Evolutionary conservation across 306 rosid genomes (phyloP).

Genomic region (Calophaca sinica): DNA sequence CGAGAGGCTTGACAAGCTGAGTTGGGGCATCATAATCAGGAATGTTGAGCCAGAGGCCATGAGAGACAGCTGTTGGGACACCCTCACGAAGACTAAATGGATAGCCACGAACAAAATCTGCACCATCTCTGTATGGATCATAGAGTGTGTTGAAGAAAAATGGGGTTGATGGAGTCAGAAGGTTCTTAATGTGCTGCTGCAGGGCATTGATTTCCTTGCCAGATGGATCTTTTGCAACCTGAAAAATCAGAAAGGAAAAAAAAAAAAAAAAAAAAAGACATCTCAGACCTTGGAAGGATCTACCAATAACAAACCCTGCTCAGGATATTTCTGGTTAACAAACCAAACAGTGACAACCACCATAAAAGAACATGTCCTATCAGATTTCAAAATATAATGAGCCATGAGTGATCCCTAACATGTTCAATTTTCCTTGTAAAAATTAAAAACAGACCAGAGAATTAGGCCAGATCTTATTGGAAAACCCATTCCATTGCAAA

Average conservation of each 20-base stretch:
- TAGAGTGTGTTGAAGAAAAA: conserved; percentile 85
- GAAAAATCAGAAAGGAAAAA: conserved; percentile 6
- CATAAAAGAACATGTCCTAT: not conserved
- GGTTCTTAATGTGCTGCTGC: conserved; percentile 81
- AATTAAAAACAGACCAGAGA: not conserved
- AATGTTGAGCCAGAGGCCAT: conserved; percentile 89
- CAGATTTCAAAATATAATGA: conserved; percentile 1
- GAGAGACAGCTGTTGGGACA: conserved; percentile 79
- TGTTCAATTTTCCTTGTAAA: not conserved
- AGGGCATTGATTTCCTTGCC: conserved; percentile 81
- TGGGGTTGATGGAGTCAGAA: conserved; percentile 78
- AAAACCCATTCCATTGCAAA: not conserved
- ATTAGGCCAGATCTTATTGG: not conserved
- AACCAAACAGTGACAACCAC: not conserved
- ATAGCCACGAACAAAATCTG: conserved; percentile 88
- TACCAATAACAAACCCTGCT: not conserved
- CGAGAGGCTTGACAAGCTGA: conserved; percentile 86
- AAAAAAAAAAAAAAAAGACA: not conserved
- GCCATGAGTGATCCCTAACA: not conserved
- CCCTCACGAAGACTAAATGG: conserved; percentile 85
- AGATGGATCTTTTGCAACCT: conserved; percentile 87
- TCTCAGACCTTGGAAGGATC: not conserved
- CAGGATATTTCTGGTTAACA: not conserved
- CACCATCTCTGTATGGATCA: conserved; percentile 84
- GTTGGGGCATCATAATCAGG: conserved; percentile 95